Evolutionary conservation across 345 rosid genomes (phyloP).

Genomic region (Punica granatum): DNA sequence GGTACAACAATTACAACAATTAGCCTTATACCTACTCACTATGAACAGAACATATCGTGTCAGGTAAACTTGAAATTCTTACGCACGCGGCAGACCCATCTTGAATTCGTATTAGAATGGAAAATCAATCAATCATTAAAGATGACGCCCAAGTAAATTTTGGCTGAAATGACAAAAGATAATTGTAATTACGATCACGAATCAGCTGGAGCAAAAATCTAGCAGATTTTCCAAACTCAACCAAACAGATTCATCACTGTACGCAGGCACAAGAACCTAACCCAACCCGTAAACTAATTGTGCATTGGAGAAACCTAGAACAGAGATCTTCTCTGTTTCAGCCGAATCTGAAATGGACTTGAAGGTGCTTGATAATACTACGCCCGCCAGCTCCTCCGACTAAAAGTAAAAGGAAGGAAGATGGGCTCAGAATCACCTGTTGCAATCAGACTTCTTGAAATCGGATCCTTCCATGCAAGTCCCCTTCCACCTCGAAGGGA

Average conservation of each 20-base stretch:
- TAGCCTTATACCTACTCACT: background rate
- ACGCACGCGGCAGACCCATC: no score
- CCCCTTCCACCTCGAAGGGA: constrained; percentile 66
- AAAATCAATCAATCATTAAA: no score
- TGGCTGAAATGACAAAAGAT: background rate
- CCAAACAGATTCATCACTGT: background rate
- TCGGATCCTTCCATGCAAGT: constrained; percentile 49
- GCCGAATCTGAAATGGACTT: background rate
- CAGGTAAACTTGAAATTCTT: no score
- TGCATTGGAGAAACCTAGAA: background rate
- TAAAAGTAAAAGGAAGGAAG: no score
- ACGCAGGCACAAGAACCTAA: background rate
- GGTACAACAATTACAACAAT: no score
- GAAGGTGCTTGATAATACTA: constrained; percentile 1
- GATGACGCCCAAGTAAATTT: no score
- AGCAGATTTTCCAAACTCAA: background rate
- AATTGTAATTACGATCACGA: background rate
- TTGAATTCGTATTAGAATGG: no score
- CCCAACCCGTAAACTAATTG: background rate
- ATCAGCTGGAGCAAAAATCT: background rate
- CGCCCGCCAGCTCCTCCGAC: no score
- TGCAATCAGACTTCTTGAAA: constrained; percentile 52
- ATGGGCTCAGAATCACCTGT: constrained; percentile 30
- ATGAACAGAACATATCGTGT: background rate
- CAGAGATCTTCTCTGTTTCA: background rate